Conservation (phyloP, 2,329 filamentous ascomycete genomes). For the Trichophaea hybrida region DNA sequence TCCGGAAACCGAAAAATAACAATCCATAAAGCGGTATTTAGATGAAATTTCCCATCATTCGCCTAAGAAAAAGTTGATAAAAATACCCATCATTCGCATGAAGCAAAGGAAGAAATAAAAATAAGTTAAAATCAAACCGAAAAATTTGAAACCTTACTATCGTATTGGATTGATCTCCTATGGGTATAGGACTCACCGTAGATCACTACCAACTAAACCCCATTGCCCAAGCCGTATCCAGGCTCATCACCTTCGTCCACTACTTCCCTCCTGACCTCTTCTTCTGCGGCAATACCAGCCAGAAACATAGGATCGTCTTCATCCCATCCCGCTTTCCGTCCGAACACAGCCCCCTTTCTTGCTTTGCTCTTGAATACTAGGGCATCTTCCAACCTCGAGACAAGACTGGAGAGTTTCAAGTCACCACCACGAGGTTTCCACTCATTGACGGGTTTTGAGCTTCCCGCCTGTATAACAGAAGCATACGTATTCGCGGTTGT, state of each 20-base stretch:
- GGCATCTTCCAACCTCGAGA: constrained; percentile 25
- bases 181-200: too few relatives aligned
- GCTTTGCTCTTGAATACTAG: constrained; percentile 24
- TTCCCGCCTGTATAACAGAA: constrained; percentile 1
- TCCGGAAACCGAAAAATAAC: too few relatives aligned
- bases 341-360: constrained; percentile 11
- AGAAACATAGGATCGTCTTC: constrained; percentile 24
- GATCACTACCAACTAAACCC: too few relatives aligned
- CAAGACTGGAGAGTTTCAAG: constrained; percentile 22
- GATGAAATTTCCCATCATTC: too few relatives aligned
- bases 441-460: constrained; percentile 15
- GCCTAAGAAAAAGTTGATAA: too few relatives aligned
- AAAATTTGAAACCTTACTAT: too few relatives aligned
- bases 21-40: too few relatives aligned
- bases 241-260: not conserved
- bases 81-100: too few relatives aligned
- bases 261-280: constrained; percentile 11
- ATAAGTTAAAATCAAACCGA: too few relatives aligned
- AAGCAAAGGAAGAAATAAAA: too few relatives aligned
- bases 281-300: constrained; percentile 22
- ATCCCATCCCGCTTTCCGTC: constrained; percentile 16
- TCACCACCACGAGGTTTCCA: constrained; percentile 23
- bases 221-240: too few relatives aligned
- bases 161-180: too few relatives aligned
- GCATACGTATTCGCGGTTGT: not conserved